Base-by-base conservation (phyloP, 2,329 filamentous ascomycete genomes). In the Ophiocordyceps camponoti-floridani region DNA sequence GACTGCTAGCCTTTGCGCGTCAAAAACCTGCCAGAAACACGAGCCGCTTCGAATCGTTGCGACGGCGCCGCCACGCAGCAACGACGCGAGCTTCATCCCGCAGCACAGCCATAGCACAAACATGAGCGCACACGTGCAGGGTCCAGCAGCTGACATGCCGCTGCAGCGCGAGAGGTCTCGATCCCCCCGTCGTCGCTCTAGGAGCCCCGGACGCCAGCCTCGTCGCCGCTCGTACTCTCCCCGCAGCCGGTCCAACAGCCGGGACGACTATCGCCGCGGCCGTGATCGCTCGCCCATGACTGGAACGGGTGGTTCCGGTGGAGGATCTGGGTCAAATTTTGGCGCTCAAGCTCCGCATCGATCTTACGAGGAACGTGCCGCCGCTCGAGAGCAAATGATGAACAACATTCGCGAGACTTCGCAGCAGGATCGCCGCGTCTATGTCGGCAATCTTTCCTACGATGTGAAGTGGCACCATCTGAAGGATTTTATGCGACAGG, bases 391-490 rank as follows among this genome's bases (percentile, higher is more conserved):
- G 66, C 82, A 87, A 63, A 95, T 94, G 86, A 93, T 96, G 85
- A 82, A 79, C 66, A 87, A 78, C 61, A 82, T 95, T 56, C 82
- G 87, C 60, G 91, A 96, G 60, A 83, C 84, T 41, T 96, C 91
- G 49, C 91, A 96, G 64, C 91, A 98, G 68, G 91, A 98, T 73
- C 89, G 91, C 60, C 88, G 91, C 54, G 91, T 98, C 77, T 98
- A 98, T 64, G 91, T 98, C 62, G 91, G 91, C 66, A 98, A 98
- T 63, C 75, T 98, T 56, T 91, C 88, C 43, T 98, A 98, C 72
- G 91, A 98, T 73, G 91, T 98, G 64, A 98, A 98, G 73, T 98
- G 91, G 91, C 89, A 96, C 72, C 91, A 96, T 60, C 78, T 98
- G 51, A 98, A 98, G 73, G 91, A 98, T 71, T 96, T 96, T 63